Evolutionary conservation across 108 stramenopile species (phyloP), one percentile per base, ranked within the genome.

Genomic region (Cyclotella cryptica): DNA sequence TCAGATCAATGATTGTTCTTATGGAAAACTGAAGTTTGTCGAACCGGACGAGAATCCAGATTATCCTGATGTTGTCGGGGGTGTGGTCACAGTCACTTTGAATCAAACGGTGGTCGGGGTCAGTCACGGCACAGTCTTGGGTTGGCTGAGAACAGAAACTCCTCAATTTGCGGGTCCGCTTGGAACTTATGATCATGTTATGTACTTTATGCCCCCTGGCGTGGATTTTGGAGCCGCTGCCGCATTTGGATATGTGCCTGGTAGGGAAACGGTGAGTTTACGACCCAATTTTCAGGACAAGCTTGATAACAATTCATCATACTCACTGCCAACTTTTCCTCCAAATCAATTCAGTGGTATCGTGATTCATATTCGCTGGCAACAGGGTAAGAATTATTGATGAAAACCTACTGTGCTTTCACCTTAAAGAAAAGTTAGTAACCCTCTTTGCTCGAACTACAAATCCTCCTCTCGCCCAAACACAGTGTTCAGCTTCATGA

Each of bases 1-100:
- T 22, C 66, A 67, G n/a, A 67, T 49, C 19, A 26, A 67, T n/a
- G 66, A n/a, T 15, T 67, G 66, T n/a, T 67, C 66, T 46, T 46
- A 67, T n/a, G n/a, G n/a, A n/a, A n/a, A n/a, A n/a, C n/a, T n/a
- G n/a, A n/a, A n/a, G n/a, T n/a, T n/a, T n/a, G 44, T 67, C 19
- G 24, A 22, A 30, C 66, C 66, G 12, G 43, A 19, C 8, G 44
- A 67, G n/a, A 49, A 67, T 46, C 42, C 66, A 26, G 19, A 19
- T 6, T 67, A 46, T 46, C 66, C 66, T 12, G 66, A 15, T 19
- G 44, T 67, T 8, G n/a, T 30, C 21, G 47, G 47, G 19, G 66
- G 66, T 22, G 26, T 27, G 13, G 66, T 49, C 13, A 67, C 66
- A 15, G 66, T 67, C 24, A 30, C 21, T 10, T 46, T 67, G 66